Base-by-base conservation (phyloP, 2,329 filamentous ascomycete species). In the Albifimbria verrucaria region DNA sequence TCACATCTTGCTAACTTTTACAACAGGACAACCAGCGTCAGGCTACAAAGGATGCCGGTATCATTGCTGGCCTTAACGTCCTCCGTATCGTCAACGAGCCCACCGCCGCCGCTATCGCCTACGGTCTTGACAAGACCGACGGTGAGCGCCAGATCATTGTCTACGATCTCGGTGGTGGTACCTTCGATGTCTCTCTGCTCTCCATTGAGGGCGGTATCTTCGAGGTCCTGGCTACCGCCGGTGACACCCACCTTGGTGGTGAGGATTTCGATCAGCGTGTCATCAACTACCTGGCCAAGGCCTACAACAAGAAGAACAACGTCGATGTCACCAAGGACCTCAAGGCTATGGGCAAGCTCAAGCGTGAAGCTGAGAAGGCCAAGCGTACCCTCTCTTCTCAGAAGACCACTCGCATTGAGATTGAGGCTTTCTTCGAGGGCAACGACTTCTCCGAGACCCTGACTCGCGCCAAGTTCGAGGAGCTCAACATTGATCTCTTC, bases 291-390 rank as follows among this genome's bases (percentile, higher is more conserved):
- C 91, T 97, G 72, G 87, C 88, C 81, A 97, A 97, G 88, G 81
- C 83, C 66, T 97, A 96, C 87, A 97, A 97, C 88, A 97, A 97
- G 88, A 94, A 97, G 85, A 84, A 97, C 82, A 78, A 76, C 65
- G 91, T 95, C 63, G 92, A 99, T 65, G 85, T 97, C 71, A 89
- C 87, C 78, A 95, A 95, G 82, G 92, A 97, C 71, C 78, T 88
- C 62, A 97, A 97, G 89, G 88, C 93, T 62, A 97, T 97, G 92
- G 91, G 92, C 79, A 99, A 97, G 82, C 86, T 99, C 66, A 97
- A 97, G 90, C 92, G 94, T 67, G 94, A 97, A 77, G 93, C 94
- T 65, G 94, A 99, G 78, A 97, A 97, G 87, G 94, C 94, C 78
- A 99, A 99, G 89, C 90, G 94, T 70, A 95, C 92, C 65, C 87